These are phyloP conservation scores for Cucurbita pepo DNA, from an alignment of 306 rosid species.

Conservation along the genomic window DNA sequence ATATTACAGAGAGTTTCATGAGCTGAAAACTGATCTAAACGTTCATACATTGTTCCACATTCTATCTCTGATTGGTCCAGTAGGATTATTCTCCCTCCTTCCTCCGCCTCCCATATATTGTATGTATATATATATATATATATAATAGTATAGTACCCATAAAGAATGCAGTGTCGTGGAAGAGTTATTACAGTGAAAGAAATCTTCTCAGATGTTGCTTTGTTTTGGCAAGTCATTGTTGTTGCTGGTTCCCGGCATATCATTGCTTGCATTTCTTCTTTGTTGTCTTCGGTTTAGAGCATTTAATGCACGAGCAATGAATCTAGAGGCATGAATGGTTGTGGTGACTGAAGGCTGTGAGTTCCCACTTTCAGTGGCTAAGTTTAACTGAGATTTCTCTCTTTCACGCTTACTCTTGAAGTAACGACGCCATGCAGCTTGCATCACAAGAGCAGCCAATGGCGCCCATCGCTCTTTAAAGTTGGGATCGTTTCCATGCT, in stretches of 20 bases:
- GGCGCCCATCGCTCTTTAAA: not conserved
- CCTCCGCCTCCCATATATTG: no score
- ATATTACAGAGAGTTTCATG: no score
- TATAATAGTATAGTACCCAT: not conserved
- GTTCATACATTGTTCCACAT: no score
- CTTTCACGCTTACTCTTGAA: not conserved
- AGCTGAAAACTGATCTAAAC: no score
- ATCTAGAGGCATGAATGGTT: not conserved
- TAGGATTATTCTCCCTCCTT: no score
- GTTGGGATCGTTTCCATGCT: not conserved
- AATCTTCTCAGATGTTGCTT: not conserved
- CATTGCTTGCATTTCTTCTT: not conserved
- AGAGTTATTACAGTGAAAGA: not conserved
- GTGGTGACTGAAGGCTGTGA: not conserved
- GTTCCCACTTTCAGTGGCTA: not conserved
- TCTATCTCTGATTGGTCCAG: no score
- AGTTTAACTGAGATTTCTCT: not conserved
- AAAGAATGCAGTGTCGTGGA: not conserved
- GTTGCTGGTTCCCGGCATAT: not conserved
- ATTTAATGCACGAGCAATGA: not conserved
- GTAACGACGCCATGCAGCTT: not conserved
- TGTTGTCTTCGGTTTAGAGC: not conserved
- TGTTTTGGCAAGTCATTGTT: not conserved
- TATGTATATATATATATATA: no score
- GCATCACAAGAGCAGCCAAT: not conserved